Evolutionary conservation across 192 early-diverging fungal genomes (phyloP), one percentile per base, ranked within the genome.

Genomic region (Backusella circina): DNA sequence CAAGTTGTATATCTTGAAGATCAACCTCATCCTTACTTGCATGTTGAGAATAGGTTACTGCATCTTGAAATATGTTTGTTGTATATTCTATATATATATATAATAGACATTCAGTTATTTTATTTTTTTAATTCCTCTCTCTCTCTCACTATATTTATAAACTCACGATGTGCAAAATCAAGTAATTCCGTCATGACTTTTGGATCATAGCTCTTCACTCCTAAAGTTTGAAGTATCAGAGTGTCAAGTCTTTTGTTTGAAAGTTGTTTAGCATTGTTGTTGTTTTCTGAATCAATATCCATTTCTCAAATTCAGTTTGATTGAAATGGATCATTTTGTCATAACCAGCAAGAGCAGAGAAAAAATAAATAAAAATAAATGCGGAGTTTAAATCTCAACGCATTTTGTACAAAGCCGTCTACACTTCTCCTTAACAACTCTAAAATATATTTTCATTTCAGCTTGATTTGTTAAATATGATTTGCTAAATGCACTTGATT

Each of bases 11-110:
- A 79, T 98, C 95, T 44, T 94, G 92, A 32, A 92, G 68, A 68
- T 91, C 90, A 30, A 98, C 85, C 23, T 94, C 92, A n/a, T 82
- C 71, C 77, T 88, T 90, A 23, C 86, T 89, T 0, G 95, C 95
- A 74, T 99, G 98, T 72, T 99, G 96, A 38, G 95, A 92, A 85
- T 95, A 97, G 7, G 92, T 83, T 68, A 94, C 86, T 26, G 96
- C 93, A 72, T 99, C 98, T 68, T 93, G 90, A 61, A 98, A 89
- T 30, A 99, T 92, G 67, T 97, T 95, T 7, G 94, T 87, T 0
- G 94, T 92, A 74, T 99, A 96, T 41, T 92, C 92, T 93, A 61
- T 7, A 54, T 4, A 8, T 26, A n/a, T n/a, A n/a, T n/a, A n/a
- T n/a, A n/a, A 44, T 44, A 44, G 21, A 61, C 26, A 72, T 26